A percentile compares a stretch with the other conserved stretches of the same genome.
These are phyloP conservation scores for Pseudozyma sp. DNA, from an alignment of 1,284 basidiomycete genomes.

Conservation along the genomic window DNA sequence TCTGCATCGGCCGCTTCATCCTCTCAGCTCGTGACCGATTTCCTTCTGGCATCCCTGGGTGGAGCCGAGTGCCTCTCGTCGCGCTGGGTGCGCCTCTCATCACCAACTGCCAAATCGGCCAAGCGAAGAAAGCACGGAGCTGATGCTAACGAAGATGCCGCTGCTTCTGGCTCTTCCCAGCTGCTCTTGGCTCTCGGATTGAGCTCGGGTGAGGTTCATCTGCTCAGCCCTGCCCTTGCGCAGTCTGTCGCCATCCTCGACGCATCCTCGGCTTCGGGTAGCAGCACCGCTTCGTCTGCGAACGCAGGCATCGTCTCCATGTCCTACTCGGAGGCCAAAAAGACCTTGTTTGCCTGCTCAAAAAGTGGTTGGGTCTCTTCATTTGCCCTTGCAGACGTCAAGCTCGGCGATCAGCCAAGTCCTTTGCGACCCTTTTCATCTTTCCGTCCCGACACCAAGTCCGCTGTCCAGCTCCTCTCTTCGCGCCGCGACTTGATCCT, in stretches of 20 bases:
- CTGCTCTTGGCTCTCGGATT: constrained; percentile 61
- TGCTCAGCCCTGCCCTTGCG: constrained; percentile 57
- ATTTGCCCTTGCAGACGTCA: constrained; percentile 34
- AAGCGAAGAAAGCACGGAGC: constrained; percentile 54
- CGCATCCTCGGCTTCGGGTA: constrained; percentile 49
- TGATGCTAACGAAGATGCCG: constrained; percentile 19
- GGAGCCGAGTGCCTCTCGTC: constrained; percentile 44
- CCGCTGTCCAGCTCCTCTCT: constrained; percentile 39
- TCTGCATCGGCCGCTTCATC: constrained; percentile 73
- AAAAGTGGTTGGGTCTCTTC: constrained; percentile 56
- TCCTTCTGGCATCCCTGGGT: constrained; percentile 48
- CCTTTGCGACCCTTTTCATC: constrained; percentile 31
- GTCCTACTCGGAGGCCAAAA: constrained; percentile 24
- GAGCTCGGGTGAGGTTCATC: constrained; percentile 54
- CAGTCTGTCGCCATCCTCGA: constrained; percentile 56
- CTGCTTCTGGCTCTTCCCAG: constrained; percentile 24
- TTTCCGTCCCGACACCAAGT: constrained; percentile 48
- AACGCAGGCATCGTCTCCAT: constrained; percentile 48
- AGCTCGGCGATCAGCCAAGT: constrained; percentile 33
- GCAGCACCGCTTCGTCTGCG: constrained; percentile 45
- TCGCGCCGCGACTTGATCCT: constrained; percentile 33
- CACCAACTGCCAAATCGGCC: constrained; percentile 27
- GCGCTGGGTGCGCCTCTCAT: constrained; percentile 43
- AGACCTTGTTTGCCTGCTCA: constrained; percentile 47
- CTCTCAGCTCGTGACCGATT: constrained; percentile 74